Evolutionary conservation across 495 filamentous ascomycete species (phyloP), one percentile per base, ranked within the genome.

Genomic region (Xylaria nigripes): DNA sequence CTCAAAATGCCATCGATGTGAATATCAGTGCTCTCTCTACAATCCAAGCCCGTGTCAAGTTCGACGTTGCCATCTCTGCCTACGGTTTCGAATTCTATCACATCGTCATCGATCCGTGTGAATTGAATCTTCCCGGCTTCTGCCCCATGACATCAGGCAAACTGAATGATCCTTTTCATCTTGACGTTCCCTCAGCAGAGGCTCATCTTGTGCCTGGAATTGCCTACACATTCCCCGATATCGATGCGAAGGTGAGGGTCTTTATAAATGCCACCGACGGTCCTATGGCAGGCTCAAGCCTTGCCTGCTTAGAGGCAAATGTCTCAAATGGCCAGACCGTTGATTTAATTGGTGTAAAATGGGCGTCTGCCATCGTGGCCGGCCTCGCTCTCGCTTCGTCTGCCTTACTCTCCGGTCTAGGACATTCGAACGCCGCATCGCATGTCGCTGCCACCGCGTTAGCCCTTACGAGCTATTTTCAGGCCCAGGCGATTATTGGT

Each of bases 321-420:
- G 76, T 98, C 41, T 95, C 90, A 30, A 98, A 97, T 62, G 86
- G 87, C 50, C 86, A 95, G 69, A 95, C 92, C 1, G 92, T 97
- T 41, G 82, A 96, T 60, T 83, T 96, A 60, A 77, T 87, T 43
- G 89, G 82, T 54, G 90, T 98, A 3, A 87, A 88, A 57, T 97
- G 92, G 91, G 74, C 79, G n/a, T 87, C 90, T 13, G 93, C 92
- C 42, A 77, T 93, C 50, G 90, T 96, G 48, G 88, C 87, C 53
- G 89, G 87, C 48, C 69, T 96, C 43, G 92, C 86, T 55, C 77
- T 98, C 23, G 72, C 91, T 40, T 85, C 86, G 2, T 93, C 89
- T 21, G 89, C 87, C 46, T 79, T 95, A 47, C 83, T 87, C 27
- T 87, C 85, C 15, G 87, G 87, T 1, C 70, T 93, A 7, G 89